Evolutionary conservation across 2,329 filamentous ascomycete species (phyloP).

Genomic region (Aspergillus melleus): DNA sequence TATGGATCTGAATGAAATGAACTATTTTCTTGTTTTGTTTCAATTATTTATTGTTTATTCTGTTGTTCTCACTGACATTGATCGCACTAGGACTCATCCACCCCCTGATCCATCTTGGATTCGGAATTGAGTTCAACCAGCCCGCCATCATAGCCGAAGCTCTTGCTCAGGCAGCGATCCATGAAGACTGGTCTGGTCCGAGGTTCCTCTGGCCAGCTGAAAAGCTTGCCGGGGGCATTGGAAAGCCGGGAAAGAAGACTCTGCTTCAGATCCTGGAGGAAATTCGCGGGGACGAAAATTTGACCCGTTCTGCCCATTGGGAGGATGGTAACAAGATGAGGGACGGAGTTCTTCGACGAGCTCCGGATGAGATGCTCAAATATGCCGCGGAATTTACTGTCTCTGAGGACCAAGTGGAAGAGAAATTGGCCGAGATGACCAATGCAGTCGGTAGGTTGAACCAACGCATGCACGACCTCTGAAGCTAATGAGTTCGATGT

Average conservation of each 20-base stretch:
- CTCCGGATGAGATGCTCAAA: conserved; percentile 62
- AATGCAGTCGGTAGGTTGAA: conserved; percentile 55
- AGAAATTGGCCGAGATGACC: conserved; percentile 67
- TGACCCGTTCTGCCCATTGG: conserved; percentile 55
- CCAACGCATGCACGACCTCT: background rate
- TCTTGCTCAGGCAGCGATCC: conserved; percentile 74
- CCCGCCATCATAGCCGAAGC: conserved; percentile 78
- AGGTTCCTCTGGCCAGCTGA: conserved; percentile 51
- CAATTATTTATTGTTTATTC: background rate
- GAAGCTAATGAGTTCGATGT: background rate
- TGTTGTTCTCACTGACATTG: background rate
- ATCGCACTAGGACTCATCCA: conserved; percentile 64
- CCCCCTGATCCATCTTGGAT: conserved; percentile 81
- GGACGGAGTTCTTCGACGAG: conserved; percentile 67
- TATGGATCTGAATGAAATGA: conserved; percentile 26
- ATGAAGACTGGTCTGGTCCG: conserved; percentile 56
- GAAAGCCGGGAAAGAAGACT: conserved; percentile 31
- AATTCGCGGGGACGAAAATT: conserved; percentile 56
- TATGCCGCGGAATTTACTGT: conserved; percentile 62
- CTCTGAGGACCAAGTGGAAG: conserved; percentile 55
- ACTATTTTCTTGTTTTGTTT: too few species aligned
- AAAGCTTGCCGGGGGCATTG: conserved; percentile 33
- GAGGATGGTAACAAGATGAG: conserved; percentile 63
- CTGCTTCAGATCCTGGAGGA: conserved; percentile 64
- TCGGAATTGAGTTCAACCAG: conserved; percentile 79